Evolutionary conservation across 1,139 yeast species (phyloP).

Genomic region (Hemisphaericaspora subhashii): DNA sequence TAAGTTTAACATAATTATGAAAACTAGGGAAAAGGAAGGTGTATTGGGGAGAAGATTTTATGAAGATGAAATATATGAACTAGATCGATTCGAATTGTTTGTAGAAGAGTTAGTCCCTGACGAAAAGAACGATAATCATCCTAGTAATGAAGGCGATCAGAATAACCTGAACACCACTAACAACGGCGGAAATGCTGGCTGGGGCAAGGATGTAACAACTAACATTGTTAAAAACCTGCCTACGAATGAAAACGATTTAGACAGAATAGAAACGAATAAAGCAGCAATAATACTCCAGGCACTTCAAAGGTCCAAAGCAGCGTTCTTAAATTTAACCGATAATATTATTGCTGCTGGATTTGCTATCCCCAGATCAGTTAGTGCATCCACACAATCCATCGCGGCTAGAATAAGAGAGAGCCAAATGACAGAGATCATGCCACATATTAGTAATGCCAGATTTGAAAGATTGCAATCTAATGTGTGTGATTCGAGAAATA

Average conservation of each 20-base stretch:
- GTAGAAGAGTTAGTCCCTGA: conserved; percentile 34
- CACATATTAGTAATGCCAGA: conserved; percentile 3
- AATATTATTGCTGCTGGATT: conserved; percentile 58
- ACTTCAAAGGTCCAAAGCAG: conserved; percentile 32
- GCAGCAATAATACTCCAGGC: conserved; percentile 14
- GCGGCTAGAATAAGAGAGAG: conserved; percentile 12
- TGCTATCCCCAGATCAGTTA: conserved; percentile 57
- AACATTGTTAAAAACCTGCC: too few relatives aligned
- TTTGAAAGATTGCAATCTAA: background rate
- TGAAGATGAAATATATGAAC: conserved; percentile 61
- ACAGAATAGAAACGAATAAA: background rate
- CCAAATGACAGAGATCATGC: conserved; percentile 7
- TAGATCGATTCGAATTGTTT: conserved; percentile 44
- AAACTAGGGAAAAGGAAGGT: conserved; percentile 72
- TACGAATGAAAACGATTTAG: background rate
- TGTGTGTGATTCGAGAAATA: background rate
- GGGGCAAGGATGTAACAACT: background rate
- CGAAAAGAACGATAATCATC: conserved; percentile 14
- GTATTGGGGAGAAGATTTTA: conserved; percentile 76
- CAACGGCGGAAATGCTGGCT: conserved; percentile 1
- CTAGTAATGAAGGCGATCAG: conserved; percentile 6
- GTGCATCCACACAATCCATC: conserved; percentile 31
- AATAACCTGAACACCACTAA: conserved; percentile 3
- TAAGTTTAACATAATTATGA: conserved; percentile 59
- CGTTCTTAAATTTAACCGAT: conserved; percentile 50